Conservation (phyloP, 179 eudicot species). For the Beta corolliflora region DNA sequence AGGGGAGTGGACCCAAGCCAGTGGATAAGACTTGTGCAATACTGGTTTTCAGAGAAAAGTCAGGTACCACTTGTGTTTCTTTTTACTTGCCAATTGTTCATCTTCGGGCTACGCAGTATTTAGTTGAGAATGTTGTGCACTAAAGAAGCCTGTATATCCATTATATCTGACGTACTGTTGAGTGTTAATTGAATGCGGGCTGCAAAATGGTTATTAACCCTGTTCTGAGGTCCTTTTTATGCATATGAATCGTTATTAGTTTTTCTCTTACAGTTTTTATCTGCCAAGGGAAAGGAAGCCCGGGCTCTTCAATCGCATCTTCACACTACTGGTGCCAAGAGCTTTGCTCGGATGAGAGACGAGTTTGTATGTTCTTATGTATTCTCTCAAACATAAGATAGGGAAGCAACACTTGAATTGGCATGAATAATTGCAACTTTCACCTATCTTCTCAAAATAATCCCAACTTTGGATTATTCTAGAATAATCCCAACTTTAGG, state of each 20-base stretch:
- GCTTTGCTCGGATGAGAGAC: conserved; percentile 44
- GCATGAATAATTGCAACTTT: too few relatives aligned
- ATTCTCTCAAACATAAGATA: neutral
- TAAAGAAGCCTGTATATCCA: conserved; percentile 8
- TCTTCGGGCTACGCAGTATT: neutral
- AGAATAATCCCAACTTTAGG: too few relatives aligned
- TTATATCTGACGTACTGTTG: neutral
- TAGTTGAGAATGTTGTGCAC: neutral
- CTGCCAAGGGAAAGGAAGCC: conserved; percentile 37
- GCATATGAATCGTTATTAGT: neutral
- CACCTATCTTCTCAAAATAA: too few relatives aligned
- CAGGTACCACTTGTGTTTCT: conserved; percentile 21
- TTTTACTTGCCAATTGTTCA: neutral
- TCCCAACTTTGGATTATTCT: too few relatives aligned
- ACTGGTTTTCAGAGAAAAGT: conserved; percentile 42
- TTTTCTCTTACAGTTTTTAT: conserved; percentile 26
- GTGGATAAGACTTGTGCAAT: conserved; percentile 40
- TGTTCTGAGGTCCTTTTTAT: neutral
- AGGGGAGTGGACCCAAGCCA: conserved; percentile 33
- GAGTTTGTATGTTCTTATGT: conserved; percentile 36
- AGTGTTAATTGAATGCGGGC: neutral
- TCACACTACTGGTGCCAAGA: conserved; percentile 42
- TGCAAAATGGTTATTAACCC: neutral
- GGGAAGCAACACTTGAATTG: neutral
- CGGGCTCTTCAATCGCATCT: conserved; percentile 38